phyloP scores from a whole-genome alignment of 1,284 basidiomycete species.

The Fomitiporia mediterranea region DNA sequence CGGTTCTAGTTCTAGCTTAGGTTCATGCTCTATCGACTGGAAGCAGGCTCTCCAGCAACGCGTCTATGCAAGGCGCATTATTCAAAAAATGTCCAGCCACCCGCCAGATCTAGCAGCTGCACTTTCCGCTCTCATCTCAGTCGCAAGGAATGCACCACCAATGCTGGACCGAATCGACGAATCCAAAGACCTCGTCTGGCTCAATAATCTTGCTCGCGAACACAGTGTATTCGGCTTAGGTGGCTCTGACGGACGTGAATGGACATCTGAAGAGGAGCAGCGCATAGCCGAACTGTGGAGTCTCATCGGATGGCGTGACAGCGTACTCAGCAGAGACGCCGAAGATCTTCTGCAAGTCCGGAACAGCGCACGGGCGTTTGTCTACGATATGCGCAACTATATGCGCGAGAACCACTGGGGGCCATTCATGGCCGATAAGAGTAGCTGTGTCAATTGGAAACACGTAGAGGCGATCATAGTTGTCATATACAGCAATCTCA shows the following conservation, averaged over 20 bases:
- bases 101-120: constrained; percentile 31
- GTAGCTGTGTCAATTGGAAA: constrained; percentile 48
- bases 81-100: constrained; percentile 22
- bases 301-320: constrained; percentile 17
- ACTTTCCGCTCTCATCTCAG: constrained; percentile 40
- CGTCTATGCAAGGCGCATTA: constrained; percentile 27
- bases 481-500: constrained; percentile 55
- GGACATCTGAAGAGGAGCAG: constrained; percentile 23
- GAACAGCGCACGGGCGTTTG: constrained; percentile 46
- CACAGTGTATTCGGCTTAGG: constrained; percentile 26
- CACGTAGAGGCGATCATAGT: constrained; percentile 55
- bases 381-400: constrained; percentile 64
- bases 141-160: constrained; percentile 39
- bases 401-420: constrained; percentile 46
- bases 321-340: neutral
- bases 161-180: constrained; percentile 23
- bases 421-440: constrained; percentile 37
- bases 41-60: constrained; percentile 31
- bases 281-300: constrained; percentile 26
- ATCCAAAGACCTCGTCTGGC: constrained; percentile 20
- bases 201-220: constrained; percentile 6
- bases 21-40: constrained; percentile 26
- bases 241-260: constrained; percentile 14
- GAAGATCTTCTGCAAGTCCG: constrained; percentile 29
- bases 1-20: neutral